phyloP scores from a whole-genome alignment of 352 stramenopile genomes.

The Blastocystis sp. region DNA sequence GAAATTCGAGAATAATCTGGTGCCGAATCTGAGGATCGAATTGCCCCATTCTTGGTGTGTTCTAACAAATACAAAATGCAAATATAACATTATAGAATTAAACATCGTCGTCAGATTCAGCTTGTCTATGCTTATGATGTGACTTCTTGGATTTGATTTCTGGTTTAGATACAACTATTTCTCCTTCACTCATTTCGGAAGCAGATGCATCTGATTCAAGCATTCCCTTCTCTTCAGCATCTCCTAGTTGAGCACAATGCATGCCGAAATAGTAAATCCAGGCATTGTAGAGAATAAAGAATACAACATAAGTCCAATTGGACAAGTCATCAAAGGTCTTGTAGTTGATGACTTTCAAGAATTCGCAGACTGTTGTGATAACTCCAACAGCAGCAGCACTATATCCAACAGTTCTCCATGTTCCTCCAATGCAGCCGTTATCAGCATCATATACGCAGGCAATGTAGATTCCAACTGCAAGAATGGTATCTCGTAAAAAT shows the following conservation, averaged over 20 bases:
- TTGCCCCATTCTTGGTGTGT: background rate
- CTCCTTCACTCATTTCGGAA: background rate
- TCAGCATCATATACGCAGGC: slow-evolving; percentile 19
- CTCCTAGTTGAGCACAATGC: slow-evolving; percentile 7
- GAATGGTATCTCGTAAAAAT: slow-evolving; percentile 26
- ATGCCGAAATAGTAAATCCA: slow-evolving; percentile 31
- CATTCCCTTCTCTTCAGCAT: background rate
- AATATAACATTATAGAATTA: slow-evolving; percentile 10
- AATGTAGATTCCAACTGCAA: slow-evolving; percentile 33
- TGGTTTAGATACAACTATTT: background rate
- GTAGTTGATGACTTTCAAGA: slow-evolving; percentile 40
- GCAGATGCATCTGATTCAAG: background rate
- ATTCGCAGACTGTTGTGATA: slow-evolving; percentile 10
- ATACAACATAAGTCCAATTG: slow-evolving; percentile 21
- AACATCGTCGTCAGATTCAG: slow-evolving; percentile 51
- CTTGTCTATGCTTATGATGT: background rate
- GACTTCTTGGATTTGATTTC: background rate
- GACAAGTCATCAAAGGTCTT: background rate
- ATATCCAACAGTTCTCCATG: slow-evolving; percentile 26
- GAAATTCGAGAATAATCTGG: background rate
- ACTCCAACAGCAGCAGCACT: background rate
- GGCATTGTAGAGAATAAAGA: slow-evolving; percentile 41
- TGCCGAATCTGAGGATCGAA: background rate
- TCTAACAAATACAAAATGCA: background rate
- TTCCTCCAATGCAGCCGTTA: background rate